Conservation (phyloP, 768 basidiomycete genomes). For the Imleria badia region DNA sequence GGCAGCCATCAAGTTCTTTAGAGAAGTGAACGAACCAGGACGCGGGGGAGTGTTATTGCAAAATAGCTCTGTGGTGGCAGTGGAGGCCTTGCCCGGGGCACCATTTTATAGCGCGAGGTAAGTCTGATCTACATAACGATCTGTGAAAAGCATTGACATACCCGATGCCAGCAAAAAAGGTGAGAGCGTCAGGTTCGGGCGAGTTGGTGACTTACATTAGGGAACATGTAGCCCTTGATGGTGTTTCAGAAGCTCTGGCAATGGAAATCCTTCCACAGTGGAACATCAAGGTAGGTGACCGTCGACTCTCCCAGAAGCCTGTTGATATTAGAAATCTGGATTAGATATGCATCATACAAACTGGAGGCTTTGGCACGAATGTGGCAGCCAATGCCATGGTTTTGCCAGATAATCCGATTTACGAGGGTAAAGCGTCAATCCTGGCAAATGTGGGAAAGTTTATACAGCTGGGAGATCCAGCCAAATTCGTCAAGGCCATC, state of each 20-base stretch:
- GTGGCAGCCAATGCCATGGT: neutral
- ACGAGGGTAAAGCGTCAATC: neutral
- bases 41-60: conserved; percentile 37
- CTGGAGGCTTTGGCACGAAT: conserved; percentile 8
- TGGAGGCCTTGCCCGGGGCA: no score
- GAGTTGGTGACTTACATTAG: no score
- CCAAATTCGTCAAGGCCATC: conserved; percentile 3
- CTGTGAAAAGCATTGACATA: no score
- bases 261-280: conserved; percentile 40
- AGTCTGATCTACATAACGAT: no score
- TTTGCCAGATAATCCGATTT: conserved; percentile 7
- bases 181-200: no score
- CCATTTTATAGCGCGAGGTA: no score
- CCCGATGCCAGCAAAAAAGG: no score
- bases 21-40: conserved; percentile 28
- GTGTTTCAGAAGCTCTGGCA: conserved; percentile 32
- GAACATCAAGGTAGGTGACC: neutral
- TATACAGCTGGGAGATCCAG: neutral
- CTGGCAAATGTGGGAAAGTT: neutral
- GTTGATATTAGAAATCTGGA: neutral
- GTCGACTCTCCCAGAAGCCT: neutral
- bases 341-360: conserved; percentile 17
- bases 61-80: conserved; percentile 24
- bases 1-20: conserved; percentile 15
- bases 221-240: conserved; percentile 26